Conservation (phyloP, 257 asterid genomes). For the Cordia subcordata region DNA sequence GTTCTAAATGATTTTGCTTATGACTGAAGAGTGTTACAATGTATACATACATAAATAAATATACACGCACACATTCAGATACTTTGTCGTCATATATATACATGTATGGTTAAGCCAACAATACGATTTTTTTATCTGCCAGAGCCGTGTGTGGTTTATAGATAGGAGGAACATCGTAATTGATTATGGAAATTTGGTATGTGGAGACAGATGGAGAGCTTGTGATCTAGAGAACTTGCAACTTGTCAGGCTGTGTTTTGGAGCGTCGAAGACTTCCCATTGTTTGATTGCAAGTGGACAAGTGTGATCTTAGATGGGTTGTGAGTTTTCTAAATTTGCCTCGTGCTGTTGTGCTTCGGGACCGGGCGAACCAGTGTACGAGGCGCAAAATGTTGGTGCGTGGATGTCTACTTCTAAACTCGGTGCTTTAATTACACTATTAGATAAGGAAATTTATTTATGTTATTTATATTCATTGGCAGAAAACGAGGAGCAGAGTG, state of each 20-base stretch:
- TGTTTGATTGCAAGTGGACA: neutral
- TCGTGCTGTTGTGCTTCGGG: conserved; percentile 33
- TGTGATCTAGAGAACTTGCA: conserved; percentile 12
- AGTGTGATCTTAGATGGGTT: conserved; percentile 40
- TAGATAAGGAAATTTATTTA: neutral
- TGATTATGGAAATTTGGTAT: neutral
- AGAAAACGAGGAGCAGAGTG: conserved; percentile 71
- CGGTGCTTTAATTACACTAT: neutral
- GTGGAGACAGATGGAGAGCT: conserved; percentile 12
- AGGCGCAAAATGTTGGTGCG: conserved; percentile 30
- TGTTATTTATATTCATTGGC: neutral
- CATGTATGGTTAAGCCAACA: too few relatives aligned
- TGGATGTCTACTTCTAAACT: neutral
- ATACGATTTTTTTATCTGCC: neutral
- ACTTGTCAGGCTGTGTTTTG: neutral
- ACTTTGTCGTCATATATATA: too few relatives aligned
- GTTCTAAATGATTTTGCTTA: too few relatives aligned
- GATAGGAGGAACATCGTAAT: neutral
- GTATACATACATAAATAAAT: too few relatives aligned
- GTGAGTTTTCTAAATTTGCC: conserved; percentile 35
- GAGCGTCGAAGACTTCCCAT: neutral
- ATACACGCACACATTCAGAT: too few relatives aligned
- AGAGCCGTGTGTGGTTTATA: neutral
- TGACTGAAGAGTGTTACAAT: too few relatives aligned
- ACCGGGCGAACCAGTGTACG: conserved; percentile 27